Evolutionary conservation across 768 basidiomycete genomes (phyloP), one percentile per base, ranked within the genome.

Genomic region (Suillus hirtellus): DNA sequence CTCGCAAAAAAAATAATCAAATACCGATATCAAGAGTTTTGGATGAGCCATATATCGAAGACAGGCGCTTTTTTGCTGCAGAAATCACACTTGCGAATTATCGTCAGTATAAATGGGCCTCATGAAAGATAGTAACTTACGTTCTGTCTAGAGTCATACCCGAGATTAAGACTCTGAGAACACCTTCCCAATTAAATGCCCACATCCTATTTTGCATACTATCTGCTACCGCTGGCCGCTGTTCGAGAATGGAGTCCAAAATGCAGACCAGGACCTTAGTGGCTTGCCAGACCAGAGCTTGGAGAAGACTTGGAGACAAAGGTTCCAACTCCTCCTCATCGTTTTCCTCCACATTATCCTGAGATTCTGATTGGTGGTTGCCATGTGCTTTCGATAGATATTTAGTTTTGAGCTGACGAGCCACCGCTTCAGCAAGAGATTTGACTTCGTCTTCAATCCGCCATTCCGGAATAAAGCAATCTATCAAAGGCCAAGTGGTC

Each of bases 401-500:
- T 21, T 27, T 34, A 34, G 19, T 44, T 21, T 40, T 38, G 4
- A 69, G 69, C 19, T 64, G 65, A 52, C 67, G 78, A 47, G 81
- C 64, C 35, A 75, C 72, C 14, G 78, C 72, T 21, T 79, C 73
- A 6, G 81, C 80, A 37, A 92, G 68, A 2, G 79, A 71, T 24
- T 73, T 73, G 10, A 93, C 79, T 73, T 93, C 92, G 66, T 93
- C 91, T 54, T 86, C 81, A 24, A 93, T 75, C 10, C 76, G 75
- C 87, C 88, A 93, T 74, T 91, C 86, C 1, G 92, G 90, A 10
- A 83, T 76, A 27, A 81, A 77, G 17, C 90, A 81, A 67, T 93
- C 89, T 19, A 86, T 80, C 59, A 92, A 81, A 1, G 92, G 92
- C 92, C 92, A 93, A 8, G 86, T 79, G 0, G 90, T 91, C 90